Percentiles rank a stretch among this genome's conserved stretches.
Conservation (phyloP, 2,329 filamentous ascomycete genomes). For the Alternaria triticimaculans region DNA sequence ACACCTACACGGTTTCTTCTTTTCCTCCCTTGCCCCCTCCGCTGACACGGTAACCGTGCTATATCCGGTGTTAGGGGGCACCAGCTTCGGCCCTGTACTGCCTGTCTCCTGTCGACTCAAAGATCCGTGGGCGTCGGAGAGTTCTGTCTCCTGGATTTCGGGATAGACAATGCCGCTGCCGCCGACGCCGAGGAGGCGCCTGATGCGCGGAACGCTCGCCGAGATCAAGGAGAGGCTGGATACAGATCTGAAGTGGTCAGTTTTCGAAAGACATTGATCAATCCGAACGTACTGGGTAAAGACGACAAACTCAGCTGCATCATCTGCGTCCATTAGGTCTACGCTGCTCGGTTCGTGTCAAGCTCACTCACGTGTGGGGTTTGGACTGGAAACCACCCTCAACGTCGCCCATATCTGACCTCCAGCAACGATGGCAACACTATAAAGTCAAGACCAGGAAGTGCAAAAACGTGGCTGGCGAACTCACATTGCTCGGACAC, state of each 20-base stretch:
- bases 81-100: conserved; percentile 11
- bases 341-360: not conserved
- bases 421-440: conserved; percentile 20
- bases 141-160: conserved; percentile 21
- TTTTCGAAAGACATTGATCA: not conserved
- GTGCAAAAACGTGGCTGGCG: not conserved
- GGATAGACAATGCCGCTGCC: conserved; percentile 22
- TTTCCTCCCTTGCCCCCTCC: conserved; percentile 8
- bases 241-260: conserved; percentile 19
- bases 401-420: conserved; percentile 22
- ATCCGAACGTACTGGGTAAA: conserved; percentile 20
- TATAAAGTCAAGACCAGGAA: not conserved
- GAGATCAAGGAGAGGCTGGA: conserved; percentile 27
- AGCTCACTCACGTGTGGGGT: conserved; percentile 19
- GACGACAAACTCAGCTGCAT: conserved; percentile 18
- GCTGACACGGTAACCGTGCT: conserved; percentile 24
- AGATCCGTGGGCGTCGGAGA: conserved; percentile 7
- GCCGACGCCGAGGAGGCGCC: conserved; percentile 19
- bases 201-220: conserved; percentile 25
- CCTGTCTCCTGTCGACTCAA: conserved; percentile 2
- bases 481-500: conserved; percentile 21
- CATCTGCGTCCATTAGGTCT: conserved; percentile 16
- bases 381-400: conserved; percentile 6
- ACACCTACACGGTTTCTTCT: conserved; percentile 15
- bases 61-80: conserved; percentile 16